Conservation (phyloP, 1,284 basidiomycete genomes). For the Gymnopus androsaceus region DNA sequence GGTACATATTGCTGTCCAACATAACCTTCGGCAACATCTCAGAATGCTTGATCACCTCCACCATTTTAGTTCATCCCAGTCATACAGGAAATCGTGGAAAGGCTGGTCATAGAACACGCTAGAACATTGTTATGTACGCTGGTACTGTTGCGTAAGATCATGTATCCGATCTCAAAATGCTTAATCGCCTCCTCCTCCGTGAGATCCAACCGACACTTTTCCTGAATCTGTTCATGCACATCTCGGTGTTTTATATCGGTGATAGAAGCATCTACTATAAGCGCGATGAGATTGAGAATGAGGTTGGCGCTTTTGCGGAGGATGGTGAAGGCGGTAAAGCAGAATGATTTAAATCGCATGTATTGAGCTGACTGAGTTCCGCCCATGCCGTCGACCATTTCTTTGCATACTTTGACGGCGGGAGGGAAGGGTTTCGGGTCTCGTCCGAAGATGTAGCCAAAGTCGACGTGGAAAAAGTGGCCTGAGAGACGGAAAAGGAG, state of each 20-base stretch:
- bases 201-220: constrained; percentile 93
- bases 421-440: constrained; percentile 99
- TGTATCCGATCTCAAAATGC: constrained; percentile 95
- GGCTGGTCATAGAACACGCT: too few species aligned
- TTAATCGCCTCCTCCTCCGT: constrained; percentile 97
- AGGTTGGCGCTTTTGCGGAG: constrained; percentile 97
- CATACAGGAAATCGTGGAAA: too few species aligned
- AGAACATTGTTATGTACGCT: constrained; percentile 58
- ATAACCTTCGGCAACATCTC: constrained; percentile 93
- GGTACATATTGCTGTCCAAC: too few species aligned
- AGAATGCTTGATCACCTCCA: too few species aligned
- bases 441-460: constrained; percentile 96
- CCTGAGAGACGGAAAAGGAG: constrained; percentile 37
- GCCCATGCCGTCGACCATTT: constrained; percentile 99
- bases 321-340: constrained; percentile 95
- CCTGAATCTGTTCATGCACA: constrained; percentile 86
- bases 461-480: constrained; percentile 95
- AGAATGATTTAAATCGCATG: constrained; percentile 92
- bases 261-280: constrained; percentile 98
- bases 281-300: constrained; percentile 92
- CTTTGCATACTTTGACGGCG: constrained; percentile 97
- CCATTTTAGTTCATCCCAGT: too few species aligned
- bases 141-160: constrained; percentile 77
- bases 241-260: constrained; percentile 95
- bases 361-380: constrained; percentile 92